These are phyloP conservation scores for Pythium brassicae DNA, from an alignment of 352 stramenopile genomes.

Conservation along the genomic window DNA sequence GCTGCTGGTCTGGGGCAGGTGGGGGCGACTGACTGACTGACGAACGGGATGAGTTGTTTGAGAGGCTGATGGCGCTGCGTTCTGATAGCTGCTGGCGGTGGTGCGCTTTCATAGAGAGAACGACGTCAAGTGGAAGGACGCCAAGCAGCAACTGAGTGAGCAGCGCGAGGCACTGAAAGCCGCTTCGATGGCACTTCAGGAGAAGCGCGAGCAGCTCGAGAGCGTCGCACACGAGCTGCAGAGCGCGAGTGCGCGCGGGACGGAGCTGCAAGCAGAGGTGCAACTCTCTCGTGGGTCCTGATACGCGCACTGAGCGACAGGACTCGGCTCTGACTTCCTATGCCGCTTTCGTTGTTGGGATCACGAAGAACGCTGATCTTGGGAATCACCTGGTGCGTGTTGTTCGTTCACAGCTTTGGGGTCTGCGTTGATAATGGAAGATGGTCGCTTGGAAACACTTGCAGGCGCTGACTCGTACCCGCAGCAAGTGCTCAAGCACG, in stretches of 20 bases:
- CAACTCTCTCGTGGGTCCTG: too few relatives aligned
- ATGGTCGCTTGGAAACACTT: too few relatives aligned
- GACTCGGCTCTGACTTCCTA: too few relatives aligned
- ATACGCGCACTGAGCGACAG: too few relatives aligned
- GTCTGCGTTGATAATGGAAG: background rate
- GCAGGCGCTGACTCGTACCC: too few relatives aligned
- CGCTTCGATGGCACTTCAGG: slow-evolving; percentile 17
- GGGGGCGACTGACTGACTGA: background rate
- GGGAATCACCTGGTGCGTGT: slow-evolving; percentile 18
- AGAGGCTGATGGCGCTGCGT: slow-evolving; percentile 8
- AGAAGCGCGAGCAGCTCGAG: slow-evolving; percentile 23
- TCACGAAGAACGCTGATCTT: slow-evolving; percentile 33
- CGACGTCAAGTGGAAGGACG: slow-evolving; percentile 30
- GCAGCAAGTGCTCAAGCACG: slow-evolving; percentile 27
- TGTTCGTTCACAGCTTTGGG: background rate
- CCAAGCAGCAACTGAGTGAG: slow-evolving; percentile 27
- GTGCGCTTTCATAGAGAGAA: slow-evolving; percentile 35
- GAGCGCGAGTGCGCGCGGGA: slow-evolving; percentile 7
- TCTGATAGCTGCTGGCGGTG: too few relatives aligned
- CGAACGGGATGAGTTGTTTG: background rate
- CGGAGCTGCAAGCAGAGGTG: slow-evolving; percentile 27
- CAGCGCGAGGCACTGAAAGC: slow-evolving; percentile 40
- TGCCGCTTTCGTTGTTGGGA: too few relatives aligned
- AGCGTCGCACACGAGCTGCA: slow-evolving; percentile 16
- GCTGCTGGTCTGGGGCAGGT: slow-evolving; percentile 28